Base-by-base conservation (phyloP, 345 rosid species). In the Boechera retrofracta region DNA sequence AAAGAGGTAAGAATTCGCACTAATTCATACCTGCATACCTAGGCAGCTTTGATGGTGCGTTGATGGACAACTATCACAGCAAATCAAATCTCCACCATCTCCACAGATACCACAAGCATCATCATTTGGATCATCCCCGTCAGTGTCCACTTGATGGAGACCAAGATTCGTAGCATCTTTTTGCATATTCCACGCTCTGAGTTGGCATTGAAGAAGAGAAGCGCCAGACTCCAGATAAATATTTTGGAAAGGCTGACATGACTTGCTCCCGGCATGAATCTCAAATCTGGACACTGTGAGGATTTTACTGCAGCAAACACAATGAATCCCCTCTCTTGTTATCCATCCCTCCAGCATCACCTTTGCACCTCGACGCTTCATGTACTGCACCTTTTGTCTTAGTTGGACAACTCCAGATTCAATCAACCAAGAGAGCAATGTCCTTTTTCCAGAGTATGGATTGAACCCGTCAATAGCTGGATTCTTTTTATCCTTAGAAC, bases 61-160 rank as follows among this genome's bases (percentile, higher is more conserved):
- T 69, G 99, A 95, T 62, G 99, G 97, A 67, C 99, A 95, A 71
- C 96, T 80, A 80, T 95, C 99, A 77, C 98, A 93, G 78, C 99
- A 95, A 48, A 95, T 89, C 79, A 95, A 83, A 82, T 93, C 89
- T 66, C 99, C 99, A 77, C 98, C 98, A 82, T 95, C 99, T 69
- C 96, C 99, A 82, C 99, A 95, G 44, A 91, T 86, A 78, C 96
- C 93, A 85, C 99, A 95, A 51, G 97, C 87, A 84, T 95, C 98
- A 82, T 95, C 99, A 87, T 89, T 88, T 59, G 98, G 96, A 87
- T 95, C 99, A 72, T 88, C 94, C 32, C 93, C 96, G 72, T 82
- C 89, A 71, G 71, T 67, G 24, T 86, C 86, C 61, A 95, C 89
- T 18, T 81, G 74, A 73, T 86, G 86, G 60, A 85, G 89, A 44